Base-by-base conservation (phyloP, 1,139 yeast species). In the Yamadazyma sp. region DNA sequence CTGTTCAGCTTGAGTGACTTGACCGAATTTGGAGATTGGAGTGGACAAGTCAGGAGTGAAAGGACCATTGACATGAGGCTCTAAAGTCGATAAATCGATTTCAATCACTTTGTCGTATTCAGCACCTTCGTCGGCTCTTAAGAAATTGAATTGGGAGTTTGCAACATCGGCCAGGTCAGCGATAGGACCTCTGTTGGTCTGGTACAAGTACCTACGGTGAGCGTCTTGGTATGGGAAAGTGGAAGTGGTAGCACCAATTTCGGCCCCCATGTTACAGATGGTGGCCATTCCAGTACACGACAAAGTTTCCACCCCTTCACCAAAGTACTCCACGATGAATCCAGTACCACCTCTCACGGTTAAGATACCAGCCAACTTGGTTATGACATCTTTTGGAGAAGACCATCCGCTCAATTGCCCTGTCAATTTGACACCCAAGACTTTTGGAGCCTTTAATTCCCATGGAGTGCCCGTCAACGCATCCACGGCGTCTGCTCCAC, bases 281-380 rank as follows among this genome's bases (percentile, higher is more conserved):
- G 22, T 20, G 22, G 22, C 22, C 22, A 20, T 20, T 8, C 22
- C 22, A 8, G 22, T 20, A 20, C 96, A 88, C 24, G 95, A 84
- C 47, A 92, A 75, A 27, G 83, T 66, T 48, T 80, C 66, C 16
- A 91, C 96, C 64, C 98, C 98, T 44, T 83, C 89, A 47, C 98
- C 98, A 55, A 87, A 88, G 69, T 92, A 92, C 66, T 92, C 98
- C 37, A 92, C 89, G 54, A 92, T 88, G 66, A 69, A 86, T 40
- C 98, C 98, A 36, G 98, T 92, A 62, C 98, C 98, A 58, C 98
- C 98, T 70, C 95, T 82, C 37, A 92, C 98, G 23, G 98, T 89
- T 46, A 87, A 71, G 33, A 81, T 57, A 51, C 98, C 98, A 12
- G 98, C 97, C 50, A 92, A 75, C 53, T 83, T 79, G 33, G 95